Evolutionary conservation across 2,329 filamentous ascomycete genomes (phyloP).

Genomic region (Colletotrichum sansevieriae): DNA sequence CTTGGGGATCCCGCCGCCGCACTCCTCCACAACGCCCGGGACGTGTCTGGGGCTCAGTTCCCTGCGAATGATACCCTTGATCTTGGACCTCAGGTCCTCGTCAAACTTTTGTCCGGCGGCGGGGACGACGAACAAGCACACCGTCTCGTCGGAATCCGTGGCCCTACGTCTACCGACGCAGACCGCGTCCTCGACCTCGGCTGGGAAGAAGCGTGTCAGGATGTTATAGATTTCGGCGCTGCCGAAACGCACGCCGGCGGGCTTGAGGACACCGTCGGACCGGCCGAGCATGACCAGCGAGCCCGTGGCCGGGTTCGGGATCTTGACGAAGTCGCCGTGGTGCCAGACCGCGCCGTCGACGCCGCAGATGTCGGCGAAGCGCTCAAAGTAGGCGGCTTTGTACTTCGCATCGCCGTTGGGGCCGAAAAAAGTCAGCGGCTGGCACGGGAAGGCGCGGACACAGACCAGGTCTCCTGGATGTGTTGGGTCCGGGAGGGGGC

Average conservation of each 20-base stretch:
- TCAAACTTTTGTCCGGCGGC: slow-evolving; percentile 67
- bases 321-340: slow-evolving; percentile 89
- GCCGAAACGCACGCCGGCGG: slow-evolving; percentile 90
- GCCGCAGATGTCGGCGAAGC: slow-evolving; percentile 69
- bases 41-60: slow-evolving; percentile 93
- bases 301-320: slow-evolving; percentile 75
- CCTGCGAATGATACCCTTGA: slow-evolving; percentile 77
- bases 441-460: slow-evolving; percentile 86
- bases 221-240: slow-evolving; percentile 97
- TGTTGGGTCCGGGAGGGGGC: slow-evolving; percentile 64
- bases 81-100: slow-evolving; percentile 69
- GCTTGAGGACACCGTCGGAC: slow-evolving; percentile 93
- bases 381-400: slow-evolving; percentile 86
- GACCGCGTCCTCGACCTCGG: slow-evolving; percentile 85
- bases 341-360: slow-evolving; percentile 77
- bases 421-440: slow-evolving; percentile 92
- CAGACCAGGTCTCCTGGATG: slow-evolving; percentile 92
- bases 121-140: slow-evolving; percentile 91
- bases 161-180: slow-evolving; percentile 84
- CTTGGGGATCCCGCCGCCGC: slow-evolving; percentile 84
- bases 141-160: slow-evolving; percentile 84
- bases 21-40: slow-evolving; percentile 84
- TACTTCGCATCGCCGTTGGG: slow-evolving; percentile 81
- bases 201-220: slow-evolving; percentile 84
- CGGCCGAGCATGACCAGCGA: slow-evolving; percentile 92